Percentiles rank a stretch among this genome's conserved stretches.
These are phyloP conservation scores for Phytopythium helicoides DNA, from an alignment of 352 stramenopile species.

Conservation along the genomic window DNA sequence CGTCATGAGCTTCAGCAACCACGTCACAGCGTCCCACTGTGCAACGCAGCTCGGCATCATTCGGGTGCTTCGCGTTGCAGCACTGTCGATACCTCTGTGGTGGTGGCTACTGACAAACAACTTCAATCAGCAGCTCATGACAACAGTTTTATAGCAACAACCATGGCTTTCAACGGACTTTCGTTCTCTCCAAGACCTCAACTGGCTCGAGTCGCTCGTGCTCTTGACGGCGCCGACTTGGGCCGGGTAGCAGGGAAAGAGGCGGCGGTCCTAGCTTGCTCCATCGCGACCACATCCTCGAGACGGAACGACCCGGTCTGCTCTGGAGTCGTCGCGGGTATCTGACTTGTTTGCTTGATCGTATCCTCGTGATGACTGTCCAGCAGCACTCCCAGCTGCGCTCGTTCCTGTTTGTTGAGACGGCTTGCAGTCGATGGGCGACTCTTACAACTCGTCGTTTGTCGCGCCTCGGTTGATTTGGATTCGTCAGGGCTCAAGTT, in stretches of 20 bases:
- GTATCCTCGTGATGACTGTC: background rate
- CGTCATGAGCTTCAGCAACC: too few species aligned
- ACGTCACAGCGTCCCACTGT: too few species aligned
- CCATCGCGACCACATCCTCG: background rate
- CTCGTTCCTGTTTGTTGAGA: constrained; percentile 1
- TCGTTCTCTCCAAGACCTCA: background rate
- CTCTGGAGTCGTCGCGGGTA: background rate
- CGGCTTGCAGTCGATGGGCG: background rate
- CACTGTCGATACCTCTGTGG: too few species aligned
- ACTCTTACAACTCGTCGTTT: background rate
- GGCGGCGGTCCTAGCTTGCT: background rate
- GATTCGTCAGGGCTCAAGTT: background rate
- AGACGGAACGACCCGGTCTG: background rate
- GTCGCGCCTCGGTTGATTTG: background rate
- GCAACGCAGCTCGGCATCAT: too few species aligned
- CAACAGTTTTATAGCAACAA: too few species aligned
- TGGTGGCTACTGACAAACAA: too few species aligned
- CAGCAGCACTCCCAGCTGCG: constrained; percentile 2
- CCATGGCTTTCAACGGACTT: too few species aligned
- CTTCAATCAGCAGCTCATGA: too few species aligned
- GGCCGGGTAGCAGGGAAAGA: constrained; percentile 6
- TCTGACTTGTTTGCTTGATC: too few species aligned
- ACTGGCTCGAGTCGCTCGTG: background rate
- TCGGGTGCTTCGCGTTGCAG: too few species aligned
- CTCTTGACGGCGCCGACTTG: constrained; percentile 6